These are phyloP conservation scores for Cucurbita ficifolia DNA, from an alignment of 306 rosid genomes.

Conservation along the genomic window DNA sequence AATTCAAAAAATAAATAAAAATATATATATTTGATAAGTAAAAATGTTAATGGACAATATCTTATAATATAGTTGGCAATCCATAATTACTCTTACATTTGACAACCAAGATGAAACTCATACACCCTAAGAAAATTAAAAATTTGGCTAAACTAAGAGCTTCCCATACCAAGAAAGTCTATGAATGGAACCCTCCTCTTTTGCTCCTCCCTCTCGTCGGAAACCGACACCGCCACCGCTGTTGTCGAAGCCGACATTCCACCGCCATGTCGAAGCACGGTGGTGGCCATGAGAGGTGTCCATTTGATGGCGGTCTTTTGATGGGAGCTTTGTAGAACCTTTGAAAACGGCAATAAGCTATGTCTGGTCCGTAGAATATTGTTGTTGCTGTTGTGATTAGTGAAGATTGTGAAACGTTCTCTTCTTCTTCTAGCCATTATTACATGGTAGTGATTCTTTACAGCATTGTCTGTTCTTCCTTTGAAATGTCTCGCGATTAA, in stretches of 20 bases:
- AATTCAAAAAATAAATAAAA: too few species aligned
- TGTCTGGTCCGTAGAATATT: neutral
- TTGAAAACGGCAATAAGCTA: neutral
- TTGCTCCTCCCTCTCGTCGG: neutral
- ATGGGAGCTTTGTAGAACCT: neutral
- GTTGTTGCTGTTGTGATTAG: neutral
- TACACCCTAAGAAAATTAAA: neutral
- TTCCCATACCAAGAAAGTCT: conserved; percentile 10
- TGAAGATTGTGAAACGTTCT: conserved; percentile 14
- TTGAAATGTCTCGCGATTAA: conserved; percentile 32
- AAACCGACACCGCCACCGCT: neutral
- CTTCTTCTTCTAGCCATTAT: conserved; percentile 42
- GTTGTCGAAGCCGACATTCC: neutral
- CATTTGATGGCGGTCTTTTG: neutral
- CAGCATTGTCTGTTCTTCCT: conserved; percentile 53
- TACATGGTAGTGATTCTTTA: conserved; percentile 52
- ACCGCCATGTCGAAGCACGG: neutral
- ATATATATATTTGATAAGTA: too few species aligned
- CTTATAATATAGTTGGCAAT: neutral
- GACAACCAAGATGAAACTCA: conserved; percentile 1
- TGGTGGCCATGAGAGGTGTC: neutral
- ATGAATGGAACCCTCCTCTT: conserved; percentile 3
- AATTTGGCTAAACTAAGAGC: neutral
- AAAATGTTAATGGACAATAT: neutral
- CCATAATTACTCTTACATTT: neutral